Percentiles rank a stretch among this genome's conserved stretches.
Evolutionary conservation across 2,329 filamentous ascomycete genomes (phyloP).

Genomic region (Bimuria novae-zelandiae): DNA sequence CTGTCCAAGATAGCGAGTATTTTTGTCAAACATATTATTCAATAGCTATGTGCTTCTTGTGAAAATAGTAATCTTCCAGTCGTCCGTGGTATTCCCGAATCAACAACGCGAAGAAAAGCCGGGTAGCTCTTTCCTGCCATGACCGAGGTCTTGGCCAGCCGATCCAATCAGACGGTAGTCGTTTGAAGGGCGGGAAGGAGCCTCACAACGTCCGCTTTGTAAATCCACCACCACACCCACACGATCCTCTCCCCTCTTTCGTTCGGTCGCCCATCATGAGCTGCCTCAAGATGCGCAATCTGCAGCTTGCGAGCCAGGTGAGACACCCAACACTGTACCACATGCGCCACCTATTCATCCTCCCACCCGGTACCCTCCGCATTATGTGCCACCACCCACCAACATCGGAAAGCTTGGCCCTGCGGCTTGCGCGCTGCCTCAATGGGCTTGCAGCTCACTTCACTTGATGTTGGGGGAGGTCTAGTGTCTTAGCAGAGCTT

Average conservation of each 20-base stretch:
- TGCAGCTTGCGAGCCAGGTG: constrained; percentile 46
- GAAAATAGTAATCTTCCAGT: too few relatives aligned
- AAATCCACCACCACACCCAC: constrained; percentile 27
- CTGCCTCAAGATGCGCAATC: constrained; percentile 47
- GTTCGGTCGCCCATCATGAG: constrained; percentile 41
- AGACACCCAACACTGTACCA: constrained; percentile 21
- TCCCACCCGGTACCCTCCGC: constrained; percentile 30
- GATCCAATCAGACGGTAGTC: constrained; percentile 27
- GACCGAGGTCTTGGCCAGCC: constrained; percentile 30
- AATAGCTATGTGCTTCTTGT: too few relatives aligned
- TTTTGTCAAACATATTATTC: too few relatives aligned
- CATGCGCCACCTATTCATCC: constrained; percentile 18
- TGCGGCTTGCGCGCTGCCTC: not conserved
- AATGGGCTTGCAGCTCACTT: not conserved
- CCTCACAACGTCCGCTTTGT: constrained; percentile 27
- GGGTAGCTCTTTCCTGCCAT: constrained; percentile 24
- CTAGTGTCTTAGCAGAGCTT: not conserved
- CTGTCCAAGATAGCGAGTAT: not conserved
- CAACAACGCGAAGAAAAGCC: constrained; percentile 27
- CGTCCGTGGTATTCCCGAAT: not conserved
- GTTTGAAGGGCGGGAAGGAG: too few relatives aligned
- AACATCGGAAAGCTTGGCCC: constrained; percentile 6
- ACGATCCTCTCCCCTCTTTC: constrained; percentile 32
- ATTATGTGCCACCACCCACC: constrained; percentile 8
- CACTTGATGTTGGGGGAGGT: not conserved